Evolutionary conservation across 768 basidiomycete genomes (phyloP), one percentile per base, ranked within the genome.

Genomic region (Leccinellum rugosiceps): DNA sequence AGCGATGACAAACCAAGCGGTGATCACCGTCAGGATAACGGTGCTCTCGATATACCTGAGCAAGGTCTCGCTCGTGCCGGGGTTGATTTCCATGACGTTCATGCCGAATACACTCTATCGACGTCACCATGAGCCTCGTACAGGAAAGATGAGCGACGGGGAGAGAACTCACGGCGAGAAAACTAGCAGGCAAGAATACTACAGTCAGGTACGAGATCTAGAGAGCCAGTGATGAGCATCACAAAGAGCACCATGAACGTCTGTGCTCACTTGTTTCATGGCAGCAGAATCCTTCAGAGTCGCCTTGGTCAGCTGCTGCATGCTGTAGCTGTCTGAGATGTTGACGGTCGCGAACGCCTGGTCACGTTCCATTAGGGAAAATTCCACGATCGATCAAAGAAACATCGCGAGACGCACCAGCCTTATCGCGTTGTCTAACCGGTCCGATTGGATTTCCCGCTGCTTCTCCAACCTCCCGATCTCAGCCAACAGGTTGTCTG

Each of bases 341-440:
- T 83, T 85, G 41, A 85, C 81, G 14, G 76, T 80, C 54, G 81
- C 80, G 64, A 84, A 86, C 2, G 82, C 84, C 84, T 85, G 53
- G 8, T 46, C 32, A 44, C 28, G 23, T 13, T 49, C 14, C 6
- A 28, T 62, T 5, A 64, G 50, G 5, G 41, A 45, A 9, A 35
- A 41, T 3, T 1, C 15, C 14, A 50, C 23, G 6, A 6, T 3
- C 9, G 10, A 43, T 43, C 11, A 43, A 43, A 35, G 32, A 15
- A 30, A 2, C 11, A 35, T 21, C 15, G 35, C 4, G 9, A 47
- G 25, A 65, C 65, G 21, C 44, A 73, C 72, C 64, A 74, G 56
- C 1, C 57, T 55, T 59, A 65, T 74, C 10, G 70, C 75, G 32
- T 75, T 75, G n/a, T 60, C 60, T 21, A 75, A 50, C 9, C 74